Percentiles rank a stretch among this genome's conserved stretches.
phyloP scores from a whole-genome alignment of 371 early-diverging fungal species.

The Thermomucor indicae-seudaticae region DNA sequence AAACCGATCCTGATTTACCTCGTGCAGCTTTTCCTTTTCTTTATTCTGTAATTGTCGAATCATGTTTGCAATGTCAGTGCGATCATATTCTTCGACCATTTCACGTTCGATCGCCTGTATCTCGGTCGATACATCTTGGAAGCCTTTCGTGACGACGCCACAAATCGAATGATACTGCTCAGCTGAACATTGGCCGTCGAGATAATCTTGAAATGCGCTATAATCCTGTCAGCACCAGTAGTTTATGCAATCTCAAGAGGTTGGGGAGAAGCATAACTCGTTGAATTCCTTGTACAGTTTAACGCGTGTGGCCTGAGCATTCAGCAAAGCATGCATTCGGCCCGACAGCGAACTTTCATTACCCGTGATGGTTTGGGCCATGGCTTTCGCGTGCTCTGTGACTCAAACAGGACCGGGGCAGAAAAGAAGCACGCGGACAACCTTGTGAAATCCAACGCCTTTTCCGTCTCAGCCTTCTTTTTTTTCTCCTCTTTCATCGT shows the following conservation, averaged over 20 bases:
- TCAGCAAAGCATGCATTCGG: constrained; percentile 22
- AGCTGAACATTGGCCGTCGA: constrained; percentile 26
- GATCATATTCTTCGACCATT: constrained; percentile 6
- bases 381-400: too few species aligned
- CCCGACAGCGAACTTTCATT: too few species aligned
- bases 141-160: constrained; percentile 40
- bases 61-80: constrained; percentile 20
- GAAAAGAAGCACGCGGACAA: too few species aligned
- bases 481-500: too few species aligned
- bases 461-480: too few species aligned
- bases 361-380: too few species aligned
- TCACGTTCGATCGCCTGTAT: constrained; percentile 33
- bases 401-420: too few species aligned
- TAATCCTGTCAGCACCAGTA: background rate
- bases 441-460: too few species aligned
- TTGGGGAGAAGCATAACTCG: constrained; percentile 18
- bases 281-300: constrained; percentile 40
- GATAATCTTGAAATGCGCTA: constrained; percentile 46
- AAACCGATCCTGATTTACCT: too few species aligned
- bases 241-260: background rate
- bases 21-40: constrained; percentile 36
- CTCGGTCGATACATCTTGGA: constrained; percentile 40
- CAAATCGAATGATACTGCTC: constrained; percentile 45
- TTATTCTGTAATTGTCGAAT: constrained; percentile 30
- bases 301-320: constrained; percentile 36